Base-by-base conservation (phyloP, 148 eudicot genomes). In the Diospyros kaki region DNA sequence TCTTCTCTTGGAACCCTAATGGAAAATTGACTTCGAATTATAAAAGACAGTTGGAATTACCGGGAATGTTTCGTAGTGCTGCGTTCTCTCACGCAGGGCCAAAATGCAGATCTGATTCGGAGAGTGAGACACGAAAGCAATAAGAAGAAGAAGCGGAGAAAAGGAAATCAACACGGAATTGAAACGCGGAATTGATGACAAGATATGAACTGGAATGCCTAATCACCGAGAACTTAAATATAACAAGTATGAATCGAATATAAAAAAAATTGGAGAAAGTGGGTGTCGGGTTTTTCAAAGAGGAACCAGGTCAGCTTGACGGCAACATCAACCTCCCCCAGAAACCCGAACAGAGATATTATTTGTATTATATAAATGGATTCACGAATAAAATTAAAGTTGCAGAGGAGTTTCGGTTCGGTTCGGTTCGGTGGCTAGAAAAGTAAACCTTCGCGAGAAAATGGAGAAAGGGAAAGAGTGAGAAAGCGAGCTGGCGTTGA, bases 171-270 rank as follows among this genome's bases (percentile, higher is more conserved):
- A 68, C 75, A 65, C 79, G 79, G 76, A 53, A 75, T 68, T 67
- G 60, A 80, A 84, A 84, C 90, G 88, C 90, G 86, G 78, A 63
- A 77, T 84, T 76, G 85, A 75, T 86, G 82, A 83, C 75, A 74
- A 64, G 69, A 69, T 58, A 77, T 83, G 82, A 85, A 81, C 85
- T 81, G 83, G 64, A 87, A 85, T 52, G 15, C 18, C 71, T 67
- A 73, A 77, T 76, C 69, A 76, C 60, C 63, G 5, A 56, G 55
- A 44, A 18, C 51, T 11, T 66, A 66, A 67, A 54, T 39, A 12
- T 38, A 64, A 60, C 40, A 72, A 3, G 45, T 14, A n/a, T n/a
- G n/a, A 3, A 58, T 58, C 14, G 3, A 3, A 58, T 14, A 13
- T 14, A 8, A 58, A 58, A 3, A 58, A 2, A 53, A 12, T 6